Evolutionary conservation across 75 land plant species (phyloP).

Genomic region (Gnetum montanum): DNA sequence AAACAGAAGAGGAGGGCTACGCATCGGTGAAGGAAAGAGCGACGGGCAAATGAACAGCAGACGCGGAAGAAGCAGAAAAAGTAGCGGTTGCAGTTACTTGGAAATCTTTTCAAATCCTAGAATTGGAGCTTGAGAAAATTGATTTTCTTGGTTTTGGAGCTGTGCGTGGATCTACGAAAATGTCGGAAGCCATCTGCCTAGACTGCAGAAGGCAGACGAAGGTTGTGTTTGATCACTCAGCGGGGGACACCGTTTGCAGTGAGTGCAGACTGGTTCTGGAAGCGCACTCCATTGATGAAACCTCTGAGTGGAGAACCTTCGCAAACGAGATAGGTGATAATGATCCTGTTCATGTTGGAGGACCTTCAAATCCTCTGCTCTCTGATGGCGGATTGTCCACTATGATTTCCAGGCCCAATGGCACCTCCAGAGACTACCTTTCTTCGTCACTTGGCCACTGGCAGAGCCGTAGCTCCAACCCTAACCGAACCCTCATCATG

Average conservation of each 20-base stretch:
- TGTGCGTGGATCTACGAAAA: no score
- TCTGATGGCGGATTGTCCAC: slow-evolving; percentile 43
- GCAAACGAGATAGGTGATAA: slow-evolving; percentile 22
- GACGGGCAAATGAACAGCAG: no score
- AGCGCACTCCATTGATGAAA: slow-evolving; percentile 87
- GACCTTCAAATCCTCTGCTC: slow-evolving; percentile 37
- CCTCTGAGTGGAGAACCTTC: slow-evolving; percentile 83
- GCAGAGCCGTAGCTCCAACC: slow-evolving; percentile 34
- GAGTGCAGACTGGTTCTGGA: slow-evolving; percentile 94
- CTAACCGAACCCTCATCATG: slow-evolving; percentile 28
- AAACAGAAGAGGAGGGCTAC: no score
- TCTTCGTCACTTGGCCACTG: slow-evolving; percentile 23
- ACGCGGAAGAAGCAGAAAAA: no score
- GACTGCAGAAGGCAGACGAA: slow-evolving; percentile 79
- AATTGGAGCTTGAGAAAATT: no score
- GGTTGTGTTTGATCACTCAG: slow-evolving; percentile 86
- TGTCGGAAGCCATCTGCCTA: no score
- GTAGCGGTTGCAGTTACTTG: no score
- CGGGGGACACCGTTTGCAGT: slow-evolving; percentile 84
- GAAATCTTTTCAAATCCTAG: no score
- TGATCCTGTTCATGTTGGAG: slow-evolving; percentile 37
- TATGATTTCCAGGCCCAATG: slow-evolving; percentile 27
- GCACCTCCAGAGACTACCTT: slow-evolving; percentile 25
- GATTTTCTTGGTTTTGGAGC: no score
- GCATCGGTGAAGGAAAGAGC: no score